These are phyloP conservation scores for Shiraia sp. DNA, from an alignment of 2,329 filamentous ascomycete genomes.

Conservation along the genomic window DNA sequence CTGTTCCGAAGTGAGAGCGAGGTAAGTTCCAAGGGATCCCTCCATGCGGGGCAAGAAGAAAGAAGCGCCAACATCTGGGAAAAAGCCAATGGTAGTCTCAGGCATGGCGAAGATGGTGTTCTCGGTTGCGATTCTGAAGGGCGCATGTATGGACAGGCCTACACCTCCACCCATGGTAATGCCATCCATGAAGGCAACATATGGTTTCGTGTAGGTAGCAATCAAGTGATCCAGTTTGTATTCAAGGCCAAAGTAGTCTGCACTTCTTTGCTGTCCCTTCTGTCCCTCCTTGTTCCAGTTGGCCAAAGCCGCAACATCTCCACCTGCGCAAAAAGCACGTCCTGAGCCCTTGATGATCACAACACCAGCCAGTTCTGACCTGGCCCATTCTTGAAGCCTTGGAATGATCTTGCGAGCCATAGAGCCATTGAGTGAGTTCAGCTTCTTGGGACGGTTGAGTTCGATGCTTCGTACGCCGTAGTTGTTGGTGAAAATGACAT, in stretches of 20 bases:
- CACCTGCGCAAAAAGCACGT: slow-evolving; percentile 87
- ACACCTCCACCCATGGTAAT: slow-evolving; percentile 99
- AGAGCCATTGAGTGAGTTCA: slow-evolving; percentile 89
- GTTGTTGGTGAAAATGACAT: slow-evolving; percentile 88
- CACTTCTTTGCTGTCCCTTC: slow-evolving; percentile 73
- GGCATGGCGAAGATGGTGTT: slow-evolving; percentile 97
- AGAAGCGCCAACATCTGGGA: slow-evolving; percentile 94
- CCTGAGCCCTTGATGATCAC: slow-evolving; percentile 91
- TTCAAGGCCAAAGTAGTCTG: slow-evolving; percentile 90
- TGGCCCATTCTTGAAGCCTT: slow-evolving; percentile 87
- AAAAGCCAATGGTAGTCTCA: slow-evolving; percentile 97
- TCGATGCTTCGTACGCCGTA: slow-evolving; percentile 91
- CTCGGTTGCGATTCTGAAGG: slow-evolving; percentile 95
- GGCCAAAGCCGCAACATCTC: slow-evolving; percentile 83
- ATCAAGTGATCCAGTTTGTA: slow-evolving; percentile 96
- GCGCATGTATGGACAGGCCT: slow-evolving; percentile 90
- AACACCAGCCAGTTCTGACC: slow-evolving; percentile 91
- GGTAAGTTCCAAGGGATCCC: slow-evolving; percentile 84
- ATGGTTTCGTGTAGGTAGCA: slow-evolving; percentile 90
- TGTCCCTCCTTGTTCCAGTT: slow-evolving; percentile 68
- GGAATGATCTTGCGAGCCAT: slow-evolving; percentile 96
- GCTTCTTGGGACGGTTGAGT: slow-evolving; percentile 89
- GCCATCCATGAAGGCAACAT: slow-evolving; percentile 94
- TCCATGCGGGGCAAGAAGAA: slow-evolving; percentile 94
- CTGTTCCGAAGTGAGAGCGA: slow-evolving; percentile 86